Base-by-base conservation (phyloP, 106 monocot species). In the Dioscorea alata region DNA sequence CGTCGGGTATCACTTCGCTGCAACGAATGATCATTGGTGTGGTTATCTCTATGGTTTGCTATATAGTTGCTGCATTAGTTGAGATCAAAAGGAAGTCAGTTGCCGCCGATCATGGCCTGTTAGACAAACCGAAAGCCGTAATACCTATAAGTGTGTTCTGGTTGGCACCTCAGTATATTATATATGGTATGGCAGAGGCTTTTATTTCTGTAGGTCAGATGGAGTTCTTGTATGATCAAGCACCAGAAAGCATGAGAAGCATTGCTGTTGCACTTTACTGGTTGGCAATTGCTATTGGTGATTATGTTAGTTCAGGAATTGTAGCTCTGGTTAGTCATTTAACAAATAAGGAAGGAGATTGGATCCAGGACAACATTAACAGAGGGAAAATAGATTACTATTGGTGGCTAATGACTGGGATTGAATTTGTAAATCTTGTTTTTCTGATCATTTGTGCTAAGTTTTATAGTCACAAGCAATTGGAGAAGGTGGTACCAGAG, bases 181-280 rank as follows among this genome's bases (percentile, higher is more conserved):
- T 88, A 18, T 69, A 70, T 17, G 88, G 88, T 13, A 0, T 84
- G 9, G 72, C 81, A 0, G 75, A 88, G 24, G 75, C 78, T 12
- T 84, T 88, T 73, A 57, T 49, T 48, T 76, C 74, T 2, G 88
- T 88, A 14, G 88, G 84, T 10, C 81, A 78, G 49, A 72, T 90
- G 74, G 86, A 91, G 76, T 91, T 91, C 20, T 50, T 84, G 17
- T 87, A 84, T 66, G 84, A 91, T 60, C 84, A 91, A 73, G 73
- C 87, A 14, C 87, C 91, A 12, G 91, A 91, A 72, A 87, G 91
- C 82, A 87, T 87, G 87, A 63, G 84, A 34, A 91, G 91, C 74
- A 84, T 72, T 0, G 81, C 82, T 4, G 63, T 76, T 12, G 91
- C 84, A 17, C 77, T 91, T 28, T 87, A 71, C 69, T 87, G 84